These are phyloP conservation scores for Rhamnella rubrinervis DNA, from an alignment of 331 rosid genomes.

Conservation along the genomic window DNA sequence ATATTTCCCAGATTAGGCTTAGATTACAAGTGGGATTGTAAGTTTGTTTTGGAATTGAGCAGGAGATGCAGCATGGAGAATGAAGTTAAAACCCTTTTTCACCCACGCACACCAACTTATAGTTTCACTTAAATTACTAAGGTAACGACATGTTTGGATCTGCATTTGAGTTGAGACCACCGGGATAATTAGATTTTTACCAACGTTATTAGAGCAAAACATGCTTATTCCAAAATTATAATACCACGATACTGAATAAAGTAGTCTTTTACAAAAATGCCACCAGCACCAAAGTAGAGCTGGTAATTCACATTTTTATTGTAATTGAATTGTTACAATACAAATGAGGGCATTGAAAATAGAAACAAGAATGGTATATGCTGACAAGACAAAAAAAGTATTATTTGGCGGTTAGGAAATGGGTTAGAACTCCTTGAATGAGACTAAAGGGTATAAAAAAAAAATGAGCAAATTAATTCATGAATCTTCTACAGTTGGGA, in stretches of 20 bases:
- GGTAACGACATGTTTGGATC: too few relatives aligned
- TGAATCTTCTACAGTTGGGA: slow-evolving; percentile 70
- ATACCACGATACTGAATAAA: neutral
- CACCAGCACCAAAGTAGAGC: slow-evolving; percentile 26
- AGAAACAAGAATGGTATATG: neutral
- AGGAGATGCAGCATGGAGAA: too few relatives aligned
- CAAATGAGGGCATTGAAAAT: slow-evolving; percentile 24
- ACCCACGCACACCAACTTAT: too few relatives aligned
- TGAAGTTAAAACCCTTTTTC: too few relatives aligned
- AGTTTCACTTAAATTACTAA: too few relatives aligned
- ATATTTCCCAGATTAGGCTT: too few relatives aligned
- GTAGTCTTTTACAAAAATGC: neutral
- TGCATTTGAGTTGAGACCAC: too few relatives aligned
- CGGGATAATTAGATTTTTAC: too few relatives aligned
- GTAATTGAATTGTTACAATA: slow-evolving; percentile 29
- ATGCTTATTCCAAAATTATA: too few relatives aligned
- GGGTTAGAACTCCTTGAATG: slow-evolving; percentile 30
- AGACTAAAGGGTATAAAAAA: slow-evolving; percentile 7
- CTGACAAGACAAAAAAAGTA: slow-evolving; percentile 23
- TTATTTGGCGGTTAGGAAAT: slow-evolving; percentile 28
- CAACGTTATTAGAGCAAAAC: too few relatives aligned
- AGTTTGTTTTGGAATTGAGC: too few relatives aligned
- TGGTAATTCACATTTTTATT: slow-evolving; percentile 24
- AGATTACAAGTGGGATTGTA: too few relatives aligned
- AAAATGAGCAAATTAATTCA: slow-evolving; percentile 59